Base-by-base conservation (phyloP, 176 grass and related monocot genomes). In the Microstegium vimineum region DNA sequence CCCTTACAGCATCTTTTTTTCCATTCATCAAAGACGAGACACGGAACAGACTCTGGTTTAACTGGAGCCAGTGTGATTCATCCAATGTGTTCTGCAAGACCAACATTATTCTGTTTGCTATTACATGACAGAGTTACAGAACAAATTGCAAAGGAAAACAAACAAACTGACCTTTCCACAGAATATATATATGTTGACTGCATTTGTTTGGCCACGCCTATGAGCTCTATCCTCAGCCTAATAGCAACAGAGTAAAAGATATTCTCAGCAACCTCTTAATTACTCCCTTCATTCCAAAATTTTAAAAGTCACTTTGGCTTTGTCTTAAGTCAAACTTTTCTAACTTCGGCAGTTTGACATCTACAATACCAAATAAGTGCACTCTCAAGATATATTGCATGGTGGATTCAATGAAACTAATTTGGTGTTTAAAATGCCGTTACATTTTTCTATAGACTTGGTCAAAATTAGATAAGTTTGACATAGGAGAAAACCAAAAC, bases 181-280 rank as follows among this genome's bases (percentile, higher is more conserved):
- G 76, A 98, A 98, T 81, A 98, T 93, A 78, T 98, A 98, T 90
- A 98, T 91, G 82, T 98, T 98, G 36, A 98, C 92, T 25, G 92
- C 92, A 84, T 94, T 98, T 65, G 71, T 93, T 89, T 94, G 95
- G 46, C 95, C 95, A 65, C 86, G 86, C 78, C 95, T 98, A 69
- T 98, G 92, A 82, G 95, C 92, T 89, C 95, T 98, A 88, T 98
- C 95, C 81, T 98, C 92, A 68, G 95, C 95, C 95, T 98, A 83
- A 63, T 78, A 86, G 65, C 78, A 54, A 77, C 15, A 87, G 65
- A 61, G 20, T 41, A 16, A 37, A 69, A 62, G 41, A 70, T 35
- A 80, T 62, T 71, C 26, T 62, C 54, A 65, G 47, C 9, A 20
- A 42, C 10, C 56, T 65, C 56, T 87, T 63, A 28, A 82, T 59